These are phyloP conservation scores for Tremellales sp. DNA, from an alignment of 1,284 basidiomycete species.

Conservation along the genomic window DNA sequence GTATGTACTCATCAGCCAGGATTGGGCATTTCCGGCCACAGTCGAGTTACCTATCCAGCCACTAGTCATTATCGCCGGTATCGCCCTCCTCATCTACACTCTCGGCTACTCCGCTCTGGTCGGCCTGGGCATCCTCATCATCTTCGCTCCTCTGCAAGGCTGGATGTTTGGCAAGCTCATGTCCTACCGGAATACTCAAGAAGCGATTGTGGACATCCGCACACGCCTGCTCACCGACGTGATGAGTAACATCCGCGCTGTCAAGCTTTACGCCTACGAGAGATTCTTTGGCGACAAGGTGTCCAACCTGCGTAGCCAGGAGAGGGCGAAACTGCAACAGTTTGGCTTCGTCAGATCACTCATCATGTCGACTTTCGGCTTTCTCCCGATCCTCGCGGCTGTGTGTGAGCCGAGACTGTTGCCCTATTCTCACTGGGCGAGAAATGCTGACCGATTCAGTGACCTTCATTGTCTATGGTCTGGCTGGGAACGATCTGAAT, in stretches of 20 bases:
- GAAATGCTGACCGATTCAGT: conserved; percentile 36
- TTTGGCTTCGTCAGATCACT: conserved; percentile 32
- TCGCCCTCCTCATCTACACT: conserved; percentile 62
- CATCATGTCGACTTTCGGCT: conserved; percentile 46
- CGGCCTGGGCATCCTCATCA: conserved; percentile 19
- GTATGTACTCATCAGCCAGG: conserved; percentile 1
- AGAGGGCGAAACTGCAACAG: conserved; percentile 49
- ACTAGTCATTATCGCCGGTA: conserved; percentile 58
- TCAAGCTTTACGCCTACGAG: conserved; percentile 52
- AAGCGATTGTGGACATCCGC: conserved; percentile 67
- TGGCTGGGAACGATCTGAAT: conserved; percentile 62
- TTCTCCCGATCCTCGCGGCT: conserved; percentile 65
- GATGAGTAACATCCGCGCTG: conserved; percentile 44
- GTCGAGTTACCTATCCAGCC: conserved; percentile 53
- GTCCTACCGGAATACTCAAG: conserved; percentile 59
- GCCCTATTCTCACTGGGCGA: neutral
- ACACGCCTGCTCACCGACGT: conserved; percentile 24
- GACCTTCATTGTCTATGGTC: conserved; percentile 69
- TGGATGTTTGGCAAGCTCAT: conserved; percentile 64
- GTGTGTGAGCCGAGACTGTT: conserved; percentile 44
- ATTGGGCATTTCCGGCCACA: conserved; percentile 9
- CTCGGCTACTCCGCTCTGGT: conserved; percentile 31
- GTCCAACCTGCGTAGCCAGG: conserved; percentile 53
- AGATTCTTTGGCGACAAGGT: conserved; percentile 60
- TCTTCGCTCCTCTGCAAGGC: conserved; percentile 21